Evolutionary conservation across 2,329 filamentous ascomycete genomes (phyloP).

Genomic region (Mycosphaerella sp.): DNA sequence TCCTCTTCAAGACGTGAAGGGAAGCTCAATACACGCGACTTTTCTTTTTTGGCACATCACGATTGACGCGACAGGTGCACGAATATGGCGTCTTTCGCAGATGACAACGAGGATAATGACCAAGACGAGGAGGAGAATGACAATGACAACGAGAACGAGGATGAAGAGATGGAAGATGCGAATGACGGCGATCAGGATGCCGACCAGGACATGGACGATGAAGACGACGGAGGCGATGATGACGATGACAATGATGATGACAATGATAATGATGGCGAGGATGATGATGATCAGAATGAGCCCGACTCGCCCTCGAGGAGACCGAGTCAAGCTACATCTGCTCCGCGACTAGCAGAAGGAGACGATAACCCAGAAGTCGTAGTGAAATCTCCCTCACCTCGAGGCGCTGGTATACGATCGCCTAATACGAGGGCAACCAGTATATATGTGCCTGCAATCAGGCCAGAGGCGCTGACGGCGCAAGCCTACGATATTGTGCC

Average conservation of each 20-base stretch:
- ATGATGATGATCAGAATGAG: slow-evolving; percentile 40
- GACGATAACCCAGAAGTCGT: slow-evolving; percentile 41
- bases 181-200: slow-evolving; percentile 35
- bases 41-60: neutral
- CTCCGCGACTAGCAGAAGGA: slow-evolving; percentile 10
- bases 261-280: slow-evolving; percentile 31
- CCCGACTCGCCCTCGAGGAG: slow-evolving; percentile 41
- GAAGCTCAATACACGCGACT: neutral
- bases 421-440: slow-evolving; percentile 24
- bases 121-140: slow-evolving; percentile 36
- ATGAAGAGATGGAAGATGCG: slow-evolving; percentile 42
- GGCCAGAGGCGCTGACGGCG: slow-evolving; percentile 72
- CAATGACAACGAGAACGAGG: slow-evolving; percentile 37
- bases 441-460: slow-evolving; percentile 42
- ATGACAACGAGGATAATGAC: slow-evolving; percentile 43
- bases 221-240: slow-evolving; percentile 36
- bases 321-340: slow-evolving; percentile 22
- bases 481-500: slow-evolving; percentile 88
- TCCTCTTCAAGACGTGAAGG: neutral
- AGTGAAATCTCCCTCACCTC: slow-evolving; percentile 44
- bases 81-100: slow-evolving; percentile 19
- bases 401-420: slow-evolving; percentile 31
- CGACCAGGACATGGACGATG: slow-evolving; percentile 34
- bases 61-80: too few relatives aligned
- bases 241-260: slow-evolving; percentile 38